These are phyloP conservation scores for Mycena metata DNA, from an alignment of 768 basidiomycete genomes.

Conservation along the genomic window DNA sequence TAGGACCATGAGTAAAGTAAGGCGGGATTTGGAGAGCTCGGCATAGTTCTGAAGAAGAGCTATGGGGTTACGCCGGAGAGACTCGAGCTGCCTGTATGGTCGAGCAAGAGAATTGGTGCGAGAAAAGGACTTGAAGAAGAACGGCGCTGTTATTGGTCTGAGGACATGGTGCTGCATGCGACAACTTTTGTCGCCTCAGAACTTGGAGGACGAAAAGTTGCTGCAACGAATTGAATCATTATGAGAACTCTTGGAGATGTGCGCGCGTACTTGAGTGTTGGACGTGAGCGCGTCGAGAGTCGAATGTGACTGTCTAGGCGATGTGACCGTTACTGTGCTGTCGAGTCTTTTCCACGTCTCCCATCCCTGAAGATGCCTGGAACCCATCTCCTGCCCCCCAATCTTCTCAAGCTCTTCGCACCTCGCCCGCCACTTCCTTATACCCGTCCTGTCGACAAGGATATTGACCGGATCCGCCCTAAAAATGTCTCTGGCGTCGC, in stretches of 20 bases:
- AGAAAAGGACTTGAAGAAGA: constrained; percentile 39
- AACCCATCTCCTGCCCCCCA: constrained; percentile 93
- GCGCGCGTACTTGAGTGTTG: too few species aligned
- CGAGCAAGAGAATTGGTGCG: constrained; percentile 52
- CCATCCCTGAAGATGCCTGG: constrained; percentile 61
- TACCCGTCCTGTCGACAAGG: constrained; percentile 85
- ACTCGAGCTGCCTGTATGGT: constrained; percentile 12
- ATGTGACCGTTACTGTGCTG: too few species aligned
- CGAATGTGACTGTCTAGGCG: too few species aligned
- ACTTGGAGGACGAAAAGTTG: too few species aligned
- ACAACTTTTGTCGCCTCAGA: too few species aligned
- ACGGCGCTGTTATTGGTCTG: background rate
- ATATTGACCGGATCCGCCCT: constrained; percentile 78
- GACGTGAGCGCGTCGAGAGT: too few species aligned
- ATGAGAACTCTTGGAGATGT: too few species aligned
- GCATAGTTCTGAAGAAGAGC: constrained; percentile 58
- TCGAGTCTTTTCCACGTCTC: constrained; percentile 14
- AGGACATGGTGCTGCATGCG: constrained; percentile 7
- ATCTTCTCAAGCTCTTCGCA: constrained; percentile 96
- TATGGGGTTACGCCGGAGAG: background rate
- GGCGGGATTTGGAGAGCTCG: constrained; percentile 86
- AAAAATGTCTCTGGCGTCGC: constrained; percentile 88
- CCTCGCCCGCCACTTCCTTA: constrained; percentile 94
- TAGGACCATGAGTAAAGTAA: constrained; percentile 88
- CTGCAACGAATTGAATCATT: too few species aligned